Evolutionary conservation across 73 alveolate genomes (phyloP), one percentile per base, ranked within the genome.

Genomic region (Paramecium caudatum): DNA sequence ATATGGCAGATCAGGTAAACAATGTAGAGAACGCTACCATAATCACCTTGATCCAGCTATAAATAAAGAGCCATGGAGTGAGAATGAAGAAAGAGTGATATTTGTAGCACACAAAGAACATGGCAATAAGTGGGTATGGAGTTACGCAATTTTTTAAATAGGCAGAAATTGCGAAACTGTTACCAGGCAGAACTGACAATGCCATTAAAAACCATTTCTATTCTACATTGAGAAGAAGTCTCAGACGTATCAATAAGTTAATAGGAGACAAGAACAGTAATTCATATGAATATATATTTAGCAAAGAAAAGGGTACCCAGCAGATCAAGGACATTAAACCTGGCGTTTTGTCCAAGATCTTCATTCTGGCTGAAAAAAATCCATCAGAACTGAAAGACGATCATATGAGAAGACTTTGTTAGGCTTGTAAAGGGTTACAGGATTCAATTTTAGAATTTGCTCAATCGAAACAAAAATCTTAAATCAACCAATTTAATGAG

Each of bases 21-120:
- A 97, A 92, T 98, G 99, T 91, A 74, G 99, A 61, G 99, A 98
- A 92, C 94, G 99, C 41, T 98, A 98, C 98, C 99, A 98, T 93
- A 98, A 98, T 82, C 99, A 98, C 90, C 91, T 98, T 27, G 98
- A 98, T 82, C 99, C 99, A 46, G 91, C 94, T 13, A 96, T 98
- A 37, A 96, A 95, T 61, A 98, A 97, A 68, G 96, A 95, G 39
- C 95, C 97, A 47, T 96, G 99, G 95, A 92, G 97, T 23, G 96
- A 93, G 37, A 97, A 95, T 82, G 99, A 98, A 94, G 99, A 98
- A 87, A 91, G 93, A 82, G 82, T 95, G 50, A 94, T 98, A 46
- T 98, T 98, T 82, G 97, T 94, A 81, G 93, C 96, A 25, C 99
- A 98, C 82, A 83, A 93, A 69, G 94, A 94, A 82, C 95, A 80